Evolutionary conservation across 441 rosid species (phyloP).

Genomic region (Omphalea diandra): DNA sequence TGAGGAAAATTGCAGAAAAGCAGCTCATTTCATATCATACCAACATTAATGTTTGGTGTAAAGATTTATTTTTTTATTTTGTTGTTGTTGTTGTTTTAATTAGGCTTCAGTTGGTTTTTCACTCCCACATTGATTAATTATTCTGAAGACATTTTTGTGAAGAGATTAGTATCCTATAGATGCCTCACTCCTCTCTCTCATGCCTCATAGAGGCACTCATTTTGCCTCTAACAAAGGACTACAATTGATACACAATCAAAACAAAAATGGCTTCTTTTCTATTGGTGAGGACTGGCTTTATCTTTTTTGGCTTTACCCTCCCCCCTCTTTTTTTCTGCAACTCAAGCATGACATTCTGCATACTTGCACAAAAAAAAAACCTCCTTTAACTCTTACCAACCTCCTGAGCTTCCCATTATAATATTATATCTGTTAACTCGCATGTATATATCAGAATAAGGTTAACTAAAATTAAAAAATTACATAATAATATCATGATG

Average conservation of each 20-base stretch:
- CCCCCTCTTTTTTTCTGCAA: background rate
- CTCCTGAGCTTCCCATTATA: background rate
- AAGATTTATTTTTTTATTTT: too few relatives aligned
- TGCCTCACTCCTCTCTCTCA: too few relatives aligned
- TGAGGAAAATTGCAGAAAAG: background rate
- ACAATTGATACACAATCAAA: too few relatives aligned
- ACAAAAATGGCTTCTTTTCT: background rate
- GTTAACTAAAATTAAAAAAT: background rate
- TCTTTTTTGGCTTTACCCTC: background rate
- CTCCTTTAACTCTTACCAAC: conserved; percentile 4
- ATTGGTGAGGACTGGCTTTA: background rate
- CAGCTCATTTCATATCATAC: background rate
- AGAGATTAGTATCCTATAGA: too few relatives aligned
- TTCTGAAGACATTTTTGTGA: too few relatives aligned
- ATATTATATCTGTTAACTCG: background rate
- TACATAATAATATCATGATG: too few relatives aligned
- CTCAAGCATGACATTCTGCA: background rate
- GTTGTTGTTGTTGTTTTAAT: too few relatives aligned
- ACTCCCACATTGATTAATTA: too few relatives aligned
- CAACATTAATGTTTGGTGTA: too few relatives aligned
- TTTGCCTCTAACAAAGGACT: too few relatives aligned
- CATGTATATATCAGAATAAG: background rate
- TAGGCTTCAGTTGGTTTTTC: too few relatives aligned
- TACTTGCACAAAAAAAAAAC: background rate
- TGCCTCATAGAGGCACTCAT: conserved; percentile 18